A percentile compares a stretch with the other conserved stretches of the same genome.
Conservation (phyloP, 1,139 yeast species). For the Nakaseomyces sp. region DNA sequence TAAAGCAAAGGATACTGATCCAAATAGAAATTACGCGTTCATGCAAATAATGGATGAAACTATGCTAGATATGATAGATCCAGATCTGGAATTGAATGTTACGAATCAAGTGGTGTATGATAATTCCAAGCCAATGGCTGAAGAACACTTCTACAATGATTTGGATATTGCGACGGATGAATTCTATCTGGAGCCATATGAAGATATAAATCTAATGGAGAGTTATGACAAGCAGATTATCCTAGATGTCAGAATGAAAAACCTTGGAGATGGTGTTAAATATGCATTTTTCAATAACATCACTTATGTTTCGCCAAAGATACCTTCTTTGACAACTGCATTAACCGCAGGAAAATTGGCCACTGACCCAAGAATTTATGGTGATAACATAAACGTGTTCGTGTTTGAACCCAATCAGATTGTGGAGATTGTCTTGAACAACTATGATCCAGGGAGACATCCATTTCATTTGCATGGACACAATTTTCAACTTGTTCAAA, state of each 20-base stretch:
- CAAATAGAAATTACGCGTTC: slow-evolving; percentile 48
- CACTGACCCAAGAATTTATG: slow-evolving; percentile 46
- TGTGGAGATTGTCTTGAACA: slow-evolving; percentile 60
- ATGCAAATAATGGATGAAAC: slow-evolving; percentile 53
- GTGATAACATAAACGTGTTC: slow-evolving; percentile 56
- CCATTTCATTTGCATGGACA: slow-evolving; percentile 84
- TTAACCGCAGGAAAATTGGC: slow-evolving; percentile 43
- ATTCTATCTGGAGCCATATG: slow-evolving; percentile 44
- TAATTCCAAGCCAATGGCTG: slow-evolving; percentile 29
- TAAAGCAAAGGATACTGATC: slow-evolving; percentile 40
- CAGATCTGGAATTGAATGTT: slow-evolving; percentile 45
- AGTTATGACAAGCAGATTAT: slow-evolving; percentile 55
- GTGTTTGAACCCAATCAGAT: slow-evolving; percentile 54
- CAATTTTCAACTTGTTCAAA: slow-evolving; percentile 55
- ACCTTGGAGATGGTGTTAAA: slow-evolving; percentile 61
- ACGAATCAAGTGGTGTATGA: slow-evolving; percentile 50
- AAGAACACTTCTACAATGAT: slow-evolving; percentile 12
- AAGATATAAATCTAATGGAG: slow-evolving; percentile 37
- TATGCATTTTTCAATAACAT: slow-evolving; percentile 69
- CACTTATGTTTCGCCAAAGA: slow-evolving; percentile 54
- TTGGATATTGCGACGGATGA: slow-evolving; percentile 42
- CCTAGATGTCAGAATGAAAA: slow-evolving; percentile 56
- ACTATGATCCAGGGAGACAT: slow-evolving; percentile 66
- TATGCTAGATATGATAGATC: slow-evolving; percentile 57
- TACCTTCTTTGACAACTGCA: slow-evolving; percentile 56